These are phyloP conservation scores for Globisporangium polare DNA, from an alignment of 352 stramenopile species.

Conservation along the genomic window DNA sequence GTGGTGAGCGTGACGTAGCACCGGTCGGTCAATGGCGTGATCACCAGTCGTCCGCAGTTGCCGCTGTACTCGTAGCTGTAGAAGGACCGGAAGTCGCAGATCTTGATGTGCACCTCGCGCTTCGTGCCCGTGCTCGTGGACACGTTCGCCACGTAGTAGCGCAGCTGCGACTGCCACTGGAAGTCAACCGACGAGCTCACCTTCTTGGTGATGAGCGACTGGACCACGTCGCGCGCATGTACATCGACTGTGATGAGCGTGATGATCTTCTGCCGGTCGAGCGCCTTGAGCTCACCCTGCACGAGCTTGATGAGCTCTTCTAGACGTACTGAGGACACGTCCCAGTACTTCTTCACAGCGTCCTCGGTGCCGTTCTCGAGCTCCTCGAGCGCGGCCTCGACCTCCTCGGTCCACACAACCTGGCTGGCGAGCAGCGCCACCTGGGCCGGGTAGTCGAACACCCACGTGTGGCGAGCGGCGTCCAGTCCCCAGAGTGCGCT, in stretches of 20 bases:
- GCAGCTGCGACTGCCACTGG: constrained; percentile 94
- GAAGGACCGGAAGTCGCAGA: constrained; percentile 89
- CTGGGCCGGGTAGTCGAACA: constrained; percentile 89
- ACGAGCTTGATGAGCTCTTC: constrained; percentile 94
- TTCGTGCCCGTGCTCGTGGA: constrained; percentile 29
- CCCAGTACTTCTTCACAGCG: constrained; percentile 93
- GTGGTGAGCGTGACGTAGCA: constrained; percentile 87
- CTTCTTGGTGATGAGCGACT: constrained; percentile 91
- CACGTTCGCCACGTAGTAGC: constrained; percentile 86
- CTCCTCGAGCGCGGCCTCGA: constrained; percentile 90
- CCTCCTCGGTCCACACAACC: constrained; percentile 93
- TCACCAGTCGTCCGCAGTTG: constrained; percentile 89
- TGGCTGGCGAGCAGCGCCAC: constrained; percentile 87
- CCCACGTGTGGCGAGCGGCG: constrained; percentile 75
- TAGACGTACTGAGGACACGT: constrained; percentile 88
- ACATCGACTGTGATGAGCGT: constrained; percentile 98
- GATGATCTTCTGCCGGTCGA: constrained; percentile 93
- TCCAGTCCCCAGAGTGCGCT: constrained; percentile 91
- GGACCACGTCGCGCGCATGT: constrained; percentile 93
- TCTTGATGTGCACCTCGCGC: constrained; percentile 83
- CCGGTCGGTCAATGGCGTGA: constrained; percentile 79
- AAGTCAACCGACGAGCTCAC: constrained; percentile 91
- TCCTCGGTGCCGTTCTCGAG: constrained; percentile 94
- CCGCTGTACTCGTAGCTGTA: constrained; percentile 97
- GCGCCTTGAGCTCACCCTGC: constrained; percentile 59